Base-by-base conservation (phyloP, 2,329 filamentous ascomycete genomes). In the Niveomyces coronatus region DNA sequence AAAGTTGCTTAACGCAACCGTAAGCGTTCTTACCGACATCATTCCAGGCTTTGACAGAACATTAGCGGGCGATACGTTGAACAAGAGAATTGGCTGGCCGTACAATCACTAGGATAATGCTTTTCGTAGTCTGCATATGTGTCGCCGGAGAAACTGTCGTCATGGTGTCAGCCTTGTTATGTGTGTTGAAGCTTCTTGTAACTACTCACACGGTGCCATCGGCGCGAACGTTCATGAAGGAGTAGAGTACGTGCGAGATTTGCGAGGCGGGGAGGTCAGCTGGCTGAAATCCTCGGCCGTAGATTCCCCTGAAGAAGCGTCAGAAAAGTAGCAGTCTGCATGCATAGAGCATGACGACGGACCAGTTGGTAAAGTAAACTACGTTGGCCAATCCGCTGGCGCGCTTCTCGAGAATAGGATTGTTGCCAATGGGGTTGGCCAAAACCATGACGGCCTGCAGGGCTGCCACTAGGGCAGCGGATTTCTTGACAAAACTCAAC, bases 1-100 rank as follows among this genome's bases (percentile, higher is more conserved):
- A 85, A 1, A 94, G 65, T 51, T 93, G 84, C 62, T 91, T 91
- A 37, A 85, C 58, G 53, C 79, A 83, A 27, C 87, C 87, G 48
- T 89, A 91, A 32, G 82, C 74, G 53, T 93, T 91, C 44, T 67
- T 80, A 5, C 81, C 70, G 0, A 57, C 49, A 33, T 82, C 76
- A 41, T 76, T 74, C 74, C 74, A 81, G 3, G 60, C 65, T 39
- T 19, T 10, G 26, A 17, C n/a, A 14, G 65, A 22, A 4, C 35
- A 48, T 49, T 30, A 52, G 49, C 22, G 14, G n/a, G 19, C 31
- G 9, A n/a, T 30, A 30, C 15, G 10, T 9, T 10, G 4, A 29
- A 17, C 18, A 19, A 9, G 6, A 41, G 13, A 15, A n/a, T 15
- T 15, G 10, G 14, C n/a, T 20, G 10, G 17, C 5, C 65, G 52